Evolutionary conservation across 805 yeast genomes (phyloP).

Genomic region (Wickerhamiella qilinensis): DNA sequence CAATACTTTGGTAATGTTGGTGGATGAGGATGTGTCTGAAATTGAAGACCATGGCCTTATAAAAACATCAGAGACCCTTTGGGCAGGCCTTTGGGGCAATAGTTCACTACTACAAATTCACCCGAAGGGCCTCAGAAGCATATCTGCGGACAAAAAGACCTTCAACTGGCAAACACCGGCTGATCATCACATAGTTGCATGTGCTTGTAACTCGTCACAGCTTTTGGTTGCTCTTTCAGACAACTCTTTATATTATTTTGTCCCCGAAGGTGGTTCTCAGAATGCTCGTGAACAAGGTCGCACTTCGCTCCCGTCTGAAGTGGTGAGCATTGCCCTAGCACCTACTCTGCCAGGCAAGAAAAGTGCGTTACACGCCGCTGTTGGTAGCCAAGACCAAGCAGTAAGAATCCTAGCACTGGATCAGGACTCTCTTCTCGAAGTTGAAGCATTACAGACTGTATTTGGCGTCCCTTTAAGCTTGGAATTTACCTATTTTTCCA

Average conservation of each 20-base stretch:
- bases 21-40: slow-evolving; percentile 70
- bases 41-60: slow-evolving; percentile 50
- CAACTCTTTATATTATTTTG: slow-evolving; percentile 68
- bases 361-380: neutral
- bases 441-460: too few relatives aligned
- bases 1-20: slow-evolving; percentile 54
- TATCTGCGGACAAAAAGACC: slow-evolving; percentile 23
- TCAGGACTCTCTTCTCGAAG: too few relatives aligned
- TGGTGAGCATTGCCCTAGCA: slow-evolving; percentile 21
- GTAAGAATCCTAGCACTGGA: too few relatives aligned
- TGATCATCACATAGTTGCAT: slow-evolving; percentile 45
- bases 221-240: slow-evolving; percentile 56
- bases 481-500: too few relatives aligned
- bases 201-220: slow-evolving; percentile 51
- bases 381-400: neutral
- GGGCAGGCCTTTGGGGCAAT: slow-evolving; percentile 50
- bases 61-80: slow-evolving; percentile 42
- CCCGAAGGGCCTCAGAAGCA: slow-evolving; percentile 49
- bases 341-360: neutral
- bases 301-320: too few relatives aligned
- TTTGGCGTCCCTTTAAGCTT: too few relatives aligned
- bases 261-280: too few relatives aligned
- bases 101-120: slow-evolving; percentile 66
- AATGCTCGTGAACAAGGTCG: too few relatives aligned
- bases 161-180: slow-evolving; percentile 70